Evolutionary conservation across 305 asterid species (phyloP).

Genomic region (Fraxinus baroniana): DNA sequence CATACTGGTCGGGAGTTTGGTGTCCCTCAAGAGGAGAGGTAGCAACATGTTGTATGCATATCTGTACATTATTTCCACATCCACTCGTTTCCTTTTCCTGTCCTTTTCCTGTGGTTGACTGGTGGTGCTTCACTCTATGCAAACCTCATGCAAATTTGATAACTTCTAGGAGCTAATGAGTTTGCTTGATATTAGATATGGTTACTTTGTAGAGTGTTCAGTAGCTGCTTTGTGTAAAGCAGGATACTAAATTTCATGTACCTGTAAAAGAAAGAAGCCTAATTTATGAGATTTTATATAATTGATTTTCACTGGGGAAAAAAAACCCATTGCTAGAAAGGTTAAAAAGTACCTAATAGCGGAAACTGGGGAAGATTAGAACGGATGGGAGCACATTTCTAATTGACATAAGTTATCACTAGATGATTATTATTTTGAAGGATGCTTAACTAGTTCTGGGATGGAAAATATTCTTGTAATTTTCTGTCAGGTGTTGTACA

Average conservation of each 20-base stretch:
- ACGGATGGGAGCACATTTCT: not conserved
- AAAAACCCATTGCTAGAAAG: not conserved
- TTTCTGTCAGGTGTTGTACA: not conserved
- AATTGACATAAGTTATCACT: not conserved
- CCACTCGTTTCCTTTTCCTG: not conserved
- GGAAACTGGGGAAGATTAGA: slow-evolving; percentile 1
- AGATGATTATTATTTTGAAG: not conserved
- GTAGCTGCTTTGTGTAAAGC: not conserved
- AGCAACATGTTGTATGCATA: slow-evolving; percentile 7
- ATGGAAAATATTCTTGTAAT: not conserved
- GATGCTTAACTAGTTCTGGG: not conserved
- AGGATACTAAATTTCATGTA: not conserved
- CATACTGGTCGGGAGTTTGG: slow-evolving; percentile 38
- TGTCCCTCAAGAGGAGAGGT: slow-evolving; percentile 56
- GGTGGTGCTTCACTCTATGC: not conserved
- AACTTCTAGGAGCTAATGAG: slow-evolving; percentile 3
- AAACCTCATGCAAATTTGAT: not conserved
- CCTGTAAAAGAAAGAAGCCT: not conserved
- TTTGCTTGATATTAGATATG: slow-evolving; percentile 8
- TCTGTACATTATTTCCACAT: slow-evolving; percentile 20
- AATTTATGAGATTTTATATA: not conserved
- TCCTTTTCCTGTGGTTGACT: slow-evolving; percentile 16
- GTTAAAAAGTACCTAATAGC: not conserved
- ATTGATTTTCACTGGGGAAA: not conserved
- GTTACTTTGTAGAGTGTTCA: not conserved